A percentile compares a stretch with the other conserved stretches of the same genome.
Conservation (phyloP, 352 stramenopile genomes). For the Globisporangium middletonii region DNA sequence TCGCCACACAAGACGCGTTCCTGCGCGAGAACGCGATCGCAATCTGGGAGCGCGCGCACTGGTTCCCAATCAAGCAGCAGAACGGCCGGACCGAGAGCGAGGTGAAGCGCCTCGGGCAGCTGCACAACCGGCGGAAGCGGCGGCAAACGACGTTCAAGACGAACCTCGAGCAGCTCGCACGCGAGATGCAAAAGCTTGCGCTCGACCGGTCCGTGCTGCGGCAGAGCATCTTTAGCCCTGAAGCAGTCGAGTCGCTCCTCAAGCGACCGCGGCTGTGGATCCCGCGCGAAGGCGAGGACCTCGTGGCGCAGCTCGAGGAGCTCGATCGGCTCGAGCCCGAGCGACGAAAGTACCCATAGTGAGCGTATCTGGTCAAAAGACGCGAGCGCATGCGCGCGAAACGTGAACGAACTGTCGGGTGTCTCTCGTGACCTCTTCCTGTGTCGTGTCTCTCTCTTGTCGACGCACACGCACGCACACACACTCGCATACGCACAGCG, state of each 20-base stretch:
- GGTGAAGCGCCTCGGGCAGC: slow-evolving; percentile 18
- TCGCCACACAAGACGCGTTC: slow-evolving; percentile 25
- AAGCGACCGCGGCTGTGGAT: slow-evolving; percentile 36
- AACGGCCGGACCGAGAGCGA: slow-evolving; percentile 25
- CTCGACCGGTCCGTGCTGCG: slow-evolving; percentile 23
- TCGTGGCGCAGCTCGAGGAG: slow-evolving; percentile 27
- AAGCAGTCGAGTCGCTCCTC: slow-evolving; percentile 24
- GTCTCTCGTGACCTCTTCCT: no score
- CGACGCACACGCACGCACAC: no score
- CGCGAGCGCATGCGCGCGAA: background rate
- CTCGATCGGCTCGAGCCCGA: slow-evolving; percentile 32
- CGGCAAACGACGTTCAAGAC: slow-evolving; percentile 31
- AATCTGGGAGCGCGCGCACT: slow-evolving; percentile 44
- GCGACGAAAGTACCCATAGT: slow-evolving; percentile 9
- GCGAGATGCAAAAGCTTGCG: slow-evolving; percentile 14
- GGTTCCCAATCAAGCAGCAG: slow-evolving; percentile 45
- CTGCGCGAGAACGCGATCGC: slow-evolving; percentile 25
- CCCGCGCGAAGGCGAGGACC: slow-evolving; percentile 25
- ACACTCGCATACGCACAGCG: no score
- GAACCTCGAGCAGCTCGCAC: slow-evolving; percentile 21
- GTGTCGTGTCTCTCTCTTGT: no score
- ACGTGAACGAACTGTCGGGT: background rate
- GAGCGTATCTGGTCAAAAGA: background rate
- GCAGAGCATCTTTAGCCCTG: slow-evolving; percentile 31
- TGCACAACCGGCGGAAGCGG: slow-evolving; percentile 38